phyloP scores from a whole-genome alignment of 257 asterid species.

The Knoxia roxburghii region DNA sequence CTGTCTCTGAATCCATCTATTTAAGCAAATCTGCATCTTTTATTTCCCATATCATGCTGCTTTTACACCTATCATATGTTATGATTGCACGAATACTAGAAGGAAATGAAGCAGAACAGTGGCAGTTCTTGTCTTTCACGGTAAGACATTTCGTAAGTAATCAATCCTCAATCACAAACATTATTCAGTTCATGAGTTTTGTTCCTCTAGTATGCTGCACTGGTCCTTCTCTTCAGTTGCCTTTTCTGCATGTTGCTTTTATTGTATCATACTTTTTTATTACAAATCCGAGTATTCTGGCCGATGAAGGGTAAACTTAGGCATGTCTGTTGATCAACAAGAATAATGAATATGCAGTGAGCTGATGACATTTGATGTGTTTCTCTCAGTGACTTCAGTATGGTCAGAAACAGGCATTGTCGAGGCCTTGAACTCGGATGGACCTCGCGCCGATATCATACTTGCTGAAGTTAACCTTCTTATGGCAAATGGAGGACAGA shows the following conservation, averaged over 20 bases:
- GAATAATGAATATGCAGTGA: not conserved
- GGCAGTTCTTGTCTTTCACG: not conserved
- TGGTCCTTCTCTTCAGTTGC: not conserved
- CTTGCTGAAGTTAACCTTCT: slow-evolving; percentile 50
- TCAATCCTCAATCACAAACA: not conserved
- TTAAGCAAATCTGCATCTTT: not conserved
- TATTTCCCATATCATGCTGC: not conserved
- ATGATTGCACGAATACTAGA: not conserved
- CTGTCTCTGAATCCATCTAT: not conserved
- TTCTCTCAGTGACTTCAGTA: slow-evolving; percentile 48
- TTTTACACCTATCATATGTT: not conserved
- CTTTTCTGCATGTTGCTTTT: not conserved
- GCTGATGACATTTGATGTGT: not conserved
- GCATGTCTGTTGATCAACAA: not conserved
- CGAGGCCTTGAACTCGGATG: slow-evolving; percentile 38
- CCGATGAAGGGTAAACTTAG: not conserved
- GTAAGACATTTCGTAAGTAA: not conserved
- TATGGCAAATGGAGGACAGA: slow-evolving; percentile 44
- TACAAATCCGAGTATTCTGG: no score
- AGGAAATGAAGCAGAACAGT: not conserved
- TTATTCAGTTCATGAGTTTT: not conserved
- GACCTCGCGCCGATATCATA: slow-evolving; percentile 46
- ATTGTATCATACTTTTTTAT: no score
- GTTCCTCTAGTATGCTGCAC: not conserved
- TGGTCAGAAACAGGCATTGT: slow-evolving; percentile 39